phyloP scores from a whole-genome alignment of 2,329 filamentous ascomycete genomes.

The Cyphellophora attinorum region DNA sequence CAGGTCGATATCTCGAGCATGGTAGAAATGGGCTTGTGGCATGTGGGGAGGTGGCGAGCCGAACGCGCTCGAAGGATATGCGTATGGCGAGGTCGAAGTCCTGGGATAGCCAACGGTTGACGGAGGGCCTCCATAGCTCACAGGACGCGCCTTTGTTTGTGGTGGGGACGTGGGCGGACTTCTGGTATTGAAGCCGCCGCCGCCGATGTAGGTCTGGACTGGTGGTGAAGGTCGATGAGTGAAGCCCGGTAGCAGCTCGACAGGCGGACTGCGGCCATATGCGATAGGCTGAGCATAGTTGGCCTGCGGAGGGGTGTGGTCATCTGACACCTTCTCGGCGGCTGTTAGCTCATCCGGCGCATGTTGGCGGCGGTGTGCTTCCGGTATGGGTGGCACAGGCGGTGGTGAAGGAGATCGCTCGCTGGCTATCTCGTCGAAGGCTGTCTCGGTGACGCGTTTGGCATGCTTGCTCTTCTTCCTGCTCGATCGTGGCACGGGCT shows the following conservation, averaged over 20 bases:
- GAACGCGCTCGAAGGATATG: slow-evolving; percentile 30
- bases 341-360: slow-evolving; percentile 8
- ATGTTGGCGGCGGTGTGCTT: not conserved
- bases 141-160: slow-evolving; percentile 27
- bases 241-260: slow-evolving; percentile 11
- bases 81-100: slow-evolving; percentile 22
- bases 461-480: slow-evolving; percentile 6
- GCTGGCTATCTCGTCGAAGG: not conserved
- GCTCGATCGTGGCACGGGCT: slow-evolving; percentile 1
- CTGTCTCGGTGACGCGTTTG: slow-evolving; percentile 1
- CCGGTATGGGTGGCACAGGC: not conserved
- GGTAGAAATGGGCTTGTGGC: slow-evolving; percentile 68
- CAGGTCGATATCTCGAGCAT: slow-evolving; percentile 62
- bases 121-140: slow-evolving; percentile 31
- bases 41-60: slow-evolving; percentile 60
- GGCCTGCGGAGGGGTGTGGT: slow-evolving; percentile 16
- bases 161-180: slow-evolving; percentile 35
- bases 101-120: slow-evolving; percentile 19
- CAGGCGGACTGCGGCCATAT: slow-evolving; percentile 13
- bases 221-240: not conserved
- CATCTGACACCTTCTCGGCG: slow-evolving; percentile 17
- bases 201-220: slow-evolving; percentile 20
- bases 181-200: slow-evolving; percentile 28
- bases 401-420: slow-evolving; percentile 1
- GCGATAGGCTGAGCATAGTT: slow-evolving; percentile 6